A percentile compares a stretch with the other conserved stretches of the same genome.
phyloP scores from a whole-genome alignment of 2,329 filamentous ascomycete genomes.

The Cordyceps javanica region DNA sequence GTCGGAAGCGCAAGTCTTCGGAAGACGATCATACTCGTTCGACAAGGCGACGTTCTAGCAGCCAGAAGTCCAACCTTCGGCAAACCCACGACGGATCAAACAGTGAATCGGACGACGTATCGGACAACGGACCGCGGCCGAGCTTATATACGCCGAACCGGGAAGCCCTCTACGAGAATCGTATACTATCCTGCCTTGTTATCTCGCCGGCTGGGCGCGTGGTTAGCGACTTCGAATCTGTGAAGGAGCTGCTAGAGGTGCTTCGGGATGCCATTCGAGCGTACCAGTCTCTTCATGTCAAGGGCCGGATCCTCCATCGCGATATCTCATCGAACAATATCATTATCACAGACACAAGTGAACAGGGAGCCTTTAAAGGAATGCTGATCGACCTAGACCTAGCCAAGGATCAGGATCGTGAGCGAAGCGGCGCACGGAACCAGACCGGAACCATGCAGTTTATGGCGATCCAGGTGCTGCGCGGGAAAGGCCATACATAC shows the following conservation, averaged over 20 bases:
- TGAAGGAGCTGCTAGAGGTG: slow-evolving; percentile 25
- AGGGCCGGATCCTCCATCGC: slow-evolving; percentile 28
- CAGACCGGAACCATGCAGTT: slow-evolving; percentile 26
- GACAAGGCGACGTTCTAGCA: slow-evolving; percentile 12
- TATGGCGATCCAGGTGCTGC: slow-evolving; percentile 29
- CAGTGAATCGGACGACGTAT: neutral
- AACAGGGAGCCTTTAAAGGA: slow-evolving; percentile 20
- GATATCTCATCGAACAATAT: slow-evolving; percentile 33
- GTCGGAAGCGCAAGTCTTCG: slow-evolving; percentile 8
- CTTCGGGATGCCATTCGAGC: slow-evolving; percentile 27
- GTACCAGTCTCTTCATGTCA: slow-evolving; percentile 26
- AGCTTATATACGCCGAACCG: slow-evolving; percentile 11
- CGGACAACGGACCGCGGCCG: slow-evolving; percentile 4
- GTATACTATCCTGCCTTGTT: slow-evolving; percentile 11
- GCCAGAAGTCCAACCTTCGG: slow-evolving; percentile 10
- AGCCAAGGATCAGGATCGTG: slow-evolving; percentile 21
- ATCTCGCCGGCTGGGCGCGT: slow-evolving; percentile 15
- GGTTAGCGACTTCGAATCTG: slow-evolving; percentile 20
- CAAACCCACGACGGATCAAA: neutral
- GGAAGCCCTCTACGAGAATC: slow-evolving; percentile 14
- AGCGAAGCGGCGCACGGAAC: slow-evolving; percentile 20
- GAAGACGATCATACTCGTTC: slow-evolving; percentile 9
- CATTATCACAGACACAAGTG: slow-evolving; percentile 24
- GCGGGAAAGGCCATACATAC: slow-evolving; percentile 21
- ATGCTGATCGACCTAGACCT: slow-evolving; percentile 30